Conservation (phyloP, 2,329 filamentous ascomycete species). For the Penicillium sumatraense region DNA sequence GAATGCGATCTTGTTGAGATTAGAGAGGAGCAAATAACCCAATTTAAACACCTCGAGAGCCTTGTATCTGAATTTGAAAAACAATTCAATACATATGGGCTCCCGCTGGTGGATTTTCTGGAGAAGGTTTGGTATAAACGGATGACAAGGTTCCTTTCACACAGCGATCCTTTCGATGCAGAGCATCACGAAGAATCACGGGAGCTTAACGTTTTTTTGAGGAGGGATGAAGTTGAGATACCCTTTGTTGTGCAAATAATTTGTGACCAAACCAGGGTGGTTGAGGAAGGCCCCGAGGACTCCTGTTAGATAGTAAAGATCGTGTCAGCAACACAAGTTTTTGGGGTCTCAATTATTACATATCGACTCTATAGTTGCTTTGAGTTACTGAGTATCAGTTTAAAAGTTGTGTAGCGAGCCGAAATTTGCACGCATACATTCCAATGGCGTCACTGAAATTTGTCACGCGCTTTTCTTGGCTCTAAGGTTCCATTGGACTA, state of each 20-base stretch:
- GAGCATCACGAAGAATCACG: not conserved
- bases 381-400: no score
- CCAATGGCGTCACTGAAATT: not conserved
- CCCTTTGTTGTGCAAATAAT: slow-evolving; percentile 10
- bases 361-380: no score
- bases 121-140: slow-evolving; percentile 10
- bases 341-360: no score
- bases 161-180: slow-evolving; percentile 1
- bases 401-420: no score
- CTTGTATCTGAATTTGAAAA: slow-evolving; percentile 8
- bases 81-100: slow-evolving; percentile 7
- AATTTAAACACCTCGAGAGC: not conserved
- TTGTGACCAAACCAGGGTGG: not conserved
- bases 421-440: not conserved
- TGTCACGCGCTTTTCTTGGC: not conserved
- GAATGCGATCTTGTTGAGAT: not conserved
- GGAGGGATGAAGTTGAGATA: slow-evolving; percentile 6
- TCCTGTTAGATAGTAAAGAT: no score
- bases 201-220: slow-evolving; percentile 1
- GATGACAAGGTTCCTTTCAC: slow-evolving; percentile 6
- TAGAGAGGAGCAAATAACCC: not conserved
- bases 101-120: slow-evolving; percentile 9
- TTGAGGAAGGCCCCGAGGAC: not conserved
- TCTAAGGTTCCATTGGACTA: not conserved
- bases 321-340: no score